Evolutionary conservation across 2,329 filamentous ascomycete genomes (phyloP).

Genomic region (Penicillium sp.): DNA sequence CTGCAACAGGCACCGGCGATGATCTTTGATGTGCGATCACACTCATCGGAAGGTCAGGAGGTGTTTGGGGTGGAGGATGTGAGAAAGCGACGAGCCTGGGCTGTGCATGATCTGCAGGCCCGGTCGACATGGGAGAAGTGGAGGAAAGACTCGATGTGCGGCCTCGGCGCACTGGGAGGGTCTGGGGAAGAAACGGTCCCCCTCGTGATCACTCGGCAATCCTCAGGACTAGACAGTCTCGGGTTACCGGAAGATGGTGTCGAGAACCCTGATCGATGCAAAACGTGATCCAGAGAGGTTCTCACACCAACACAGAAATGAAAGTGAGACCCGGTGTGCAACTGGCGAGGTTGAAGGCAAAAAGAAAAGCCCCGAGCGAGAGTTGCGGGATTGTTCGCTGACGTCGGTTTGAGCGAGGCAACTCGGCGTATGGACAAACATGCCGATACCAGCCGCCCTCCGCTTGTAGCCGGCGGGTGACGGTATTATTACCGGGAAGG

Average conservation of each 20-base stretch:
- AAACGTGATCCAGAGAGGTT: background rate
- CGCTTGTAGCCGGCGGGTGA: constrained; percentile 15
- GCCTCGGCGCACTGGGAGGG: constrained; percentile 16
- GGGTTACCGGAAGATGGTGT: constrained; percentile 28
- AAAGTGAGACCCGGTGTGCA: too few relatives aligned
- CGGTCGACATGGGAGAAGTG: constrained; percentile 23
- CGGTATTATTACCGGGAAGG: constrained; percentile 15
- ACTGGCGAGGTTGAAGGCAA: too few relatives aligned
- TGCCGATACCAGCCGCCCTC: constrained; percentile 30
- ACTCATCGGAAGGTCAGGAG: constrained; percentile 29
- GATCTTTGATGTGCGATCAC: constrained; percentile 24
- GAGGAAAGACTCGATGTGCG: constrained; percentile 9
- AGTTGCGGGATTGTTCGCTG: constrained; percentile 10
- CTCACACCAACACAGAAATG: too few relatives aligned
- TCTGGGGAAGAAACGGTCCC: constrained; percentile 18
- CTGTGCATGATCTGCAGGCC: constrained; percentile 28
- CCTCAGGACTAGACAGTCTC: constrained; percentile 19
- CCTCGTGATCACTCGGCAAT: constrained; percentile 26
- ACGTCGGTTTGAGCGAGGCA: constrained; percentile 16
- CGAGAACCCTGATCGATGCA: constrained; percentile 3
- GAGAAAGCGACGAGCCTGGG: constrained; percentile 12
- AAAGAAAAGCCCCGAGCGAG: too few relatives aligned
- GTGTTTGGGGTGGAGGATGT: constrained; percentile 11
- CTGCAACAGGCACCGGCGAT: constrained; percentile 16
- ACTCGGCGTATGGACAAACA: constrained; percentile 24